phyloP scores from a whole-genome alignment of 2,329 filamentous ascomycete genomes.

The Trichophyton rubrum region DNA sequence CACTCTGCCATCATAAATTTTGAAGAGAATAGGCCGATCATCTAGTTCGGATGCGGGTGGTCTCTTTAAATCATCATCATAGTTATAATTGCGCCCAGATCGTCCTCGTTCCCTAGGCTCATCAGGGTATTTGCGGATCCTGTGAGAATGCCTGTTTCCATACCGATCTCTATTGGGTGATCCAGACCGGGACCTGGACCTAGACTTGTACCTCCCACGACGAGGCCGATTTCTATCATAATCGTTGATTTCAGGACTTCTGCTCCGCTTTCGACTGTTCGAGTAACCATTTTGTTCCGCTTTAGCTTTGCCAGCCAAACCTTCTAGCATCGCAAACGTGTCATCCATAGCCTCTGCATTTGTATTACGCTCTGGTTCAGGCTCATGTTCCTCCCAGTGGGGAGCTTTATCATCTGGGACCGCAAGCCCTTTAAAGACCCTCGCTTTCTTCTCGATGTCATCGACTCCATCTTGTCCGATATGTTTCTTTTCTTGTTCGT shows the following conservation, averaged over 20 bases:
- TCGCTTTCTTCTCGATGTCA: conserved; percentile 57
- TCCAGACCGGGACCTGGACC: conserved; percentile 45
- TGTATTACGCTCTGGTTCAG: conserved; percentile 24
- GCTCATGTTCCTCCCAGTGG: conserved; percentile 40
- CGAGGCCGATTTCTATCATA: conserved; percentile 28
- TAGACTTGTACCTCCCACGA: conserved; percentile 33
- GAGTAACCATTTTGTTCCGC: conserved; percentile 24
- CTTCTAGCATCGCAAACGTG: conserved; percentile 83
- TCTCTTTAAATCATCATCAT: conserved; percentile 50
- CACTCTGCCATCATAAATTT: conserved; percentile 80
- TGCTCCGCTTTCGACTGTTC: conserved; percentile 41
- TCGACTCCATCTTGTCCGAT: conserved; percentile 33
- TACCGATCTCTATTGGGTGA: conserved; percentile 40
- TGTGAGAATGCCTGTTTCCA: conserved; percentile 48
- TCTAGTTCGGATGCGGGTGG: conserved; percentile 65
- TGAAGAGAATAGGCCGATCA: conserved; percentile 66
- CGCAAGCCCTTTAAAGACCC: conserved; percentile 80
- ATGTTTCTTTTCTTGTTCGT: conserved; percentile 27
- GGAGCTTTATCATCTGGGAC: conserved; percentile 61
- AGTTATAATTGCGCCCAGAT: conserved; percentile 25
- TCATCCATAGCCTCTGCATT: conserved; percentile 69
- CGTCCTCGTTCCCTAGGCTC: conserved; percentile 34
- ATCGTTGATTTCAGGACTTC: conserved; percentile 40
- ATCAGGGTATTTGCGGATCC: conserved; percentile 33
- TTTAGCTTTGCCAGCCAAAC: conserved; percentile 56